phyloP scores from a whole-genome alignment of 768 basidiomycete species.

The Suillus discolor region DNA sequence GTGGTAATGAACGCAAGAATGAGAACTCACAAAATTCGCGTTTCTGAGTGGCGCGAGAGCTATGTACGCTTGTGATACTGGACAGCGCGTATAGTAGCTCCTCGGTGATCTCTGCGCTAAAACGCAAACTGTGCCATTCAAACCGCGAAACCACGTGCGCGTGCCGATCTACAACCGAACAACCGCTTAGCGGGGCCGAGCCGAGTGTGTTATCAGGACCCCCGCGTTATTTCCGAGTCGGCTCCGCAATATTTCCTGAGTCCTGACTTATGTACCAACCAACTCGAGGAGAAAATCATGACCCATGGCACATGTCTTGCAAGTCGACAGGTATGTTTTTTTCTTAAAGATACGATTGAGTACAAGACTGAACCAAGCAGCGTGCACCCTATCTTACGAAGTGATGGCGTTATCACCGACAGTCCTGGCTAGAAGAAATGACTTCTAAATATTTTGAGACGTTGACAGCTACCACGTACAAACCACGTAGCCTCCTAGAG shows the following conservation, averaged over 20 bases:
- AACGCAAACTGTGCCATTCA: background rate
- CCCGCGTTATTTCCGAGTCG: background rate
- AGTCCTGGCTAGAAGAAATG: no score
- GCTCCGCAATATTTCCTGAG: no score
- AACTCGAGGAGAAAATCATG: background rate
- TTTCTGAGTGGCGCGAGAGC: constrained; percentile 3
- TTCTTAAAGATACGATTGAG: background rate
- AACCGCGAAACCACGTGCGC: background rate
- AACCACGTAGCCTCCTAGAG: background rate
- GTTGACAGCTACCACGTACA: no score
- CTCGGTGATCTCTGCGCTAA: background rate
- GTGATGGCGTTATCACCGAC: no score
- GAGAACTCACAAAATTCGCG: background rate
- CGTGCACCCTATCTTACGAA: no score
- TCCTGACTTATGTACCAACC: no score
- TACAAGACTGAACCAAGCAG: background rate
- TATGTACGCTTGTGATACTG: background rate
- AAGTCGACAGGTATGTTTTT: background rate
- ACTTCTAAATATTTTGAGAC: no score
- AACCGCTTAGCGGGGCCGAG: background rate
- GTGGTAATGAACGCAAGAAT: no score
- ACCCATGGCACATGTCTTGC: background rate
- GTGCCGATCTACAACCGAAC: background rate
- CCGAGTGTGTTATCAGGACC: background rate
- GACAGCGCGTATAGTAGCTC: background rate